These are phyloP conservation scores for Hirsutella thompsonii DNA, from an alignment of 2,329 filamentous ascomycete genomes.

Conservation along the genomic window DNA sequence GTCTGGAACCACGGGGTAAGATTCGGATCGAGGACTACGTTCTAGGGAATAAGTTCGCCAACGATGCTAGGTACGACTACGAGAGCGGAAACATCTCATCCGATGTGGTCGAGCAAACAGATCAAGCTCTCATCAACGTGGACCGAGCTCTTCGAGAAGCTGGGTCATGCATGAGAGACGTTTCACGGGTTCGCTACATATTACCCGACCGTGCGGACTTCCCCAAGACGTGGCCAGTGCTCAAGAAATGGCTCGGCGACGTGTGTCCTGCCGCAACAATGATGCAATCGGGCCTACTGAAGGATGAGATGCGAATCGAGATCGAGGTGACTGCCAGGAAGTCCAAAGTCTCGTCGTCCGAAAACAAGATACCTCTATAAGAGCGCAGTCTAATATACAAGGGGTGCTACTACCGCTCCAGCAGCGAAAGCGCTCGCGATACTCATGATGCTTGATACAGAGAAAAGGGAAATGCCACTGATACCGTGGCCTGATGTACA, in stretches of 20 bases:
- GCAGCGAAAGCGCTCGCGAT: constrained; percentile 44
- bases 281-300: constrained; percentile 36
- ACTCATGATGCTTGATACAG: constrained; percentile 47
- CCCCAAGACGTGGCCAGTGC: constrained; percentile 32
- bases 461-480: constrained; percentile 51
- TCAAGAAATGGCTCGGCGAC: constrained; percentile 34
- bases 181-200: constrained; percentile 40
- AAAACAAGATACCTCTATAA: not conserved
- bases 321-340: constrained; percentile 28
- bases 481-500: constrained; percentile 60
- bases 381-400: constrained; percentile 11
- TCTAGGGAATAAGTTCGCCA: too few species aligned
- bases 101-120: constrained; percentile 32
- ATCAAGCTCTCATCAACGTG: constrained; percentile 36
- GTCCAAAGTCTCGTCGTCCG: constrained; percentile 8
- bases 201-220: constrained; percentile 35
- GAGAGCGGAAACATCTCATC: constrained; percentile 28
- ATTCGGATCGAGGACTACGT: not conserved
- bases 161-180: constrained; percentile 27
- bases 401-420: constrained; percentile 22
- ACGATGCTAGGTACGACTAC: constrained; percentile 34
- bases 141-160: constrained; percentile 29
- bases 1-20: constrained; percentile 40
- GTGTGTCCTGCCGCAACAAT: constrained; percentile 41
- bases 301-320: constrained; percentile 33